Evolutionary conservation across 208 protist genomes (phyloP), one percentile per base, ranked within the genome.

Genomic region (Polymyxa betae): DNA sequence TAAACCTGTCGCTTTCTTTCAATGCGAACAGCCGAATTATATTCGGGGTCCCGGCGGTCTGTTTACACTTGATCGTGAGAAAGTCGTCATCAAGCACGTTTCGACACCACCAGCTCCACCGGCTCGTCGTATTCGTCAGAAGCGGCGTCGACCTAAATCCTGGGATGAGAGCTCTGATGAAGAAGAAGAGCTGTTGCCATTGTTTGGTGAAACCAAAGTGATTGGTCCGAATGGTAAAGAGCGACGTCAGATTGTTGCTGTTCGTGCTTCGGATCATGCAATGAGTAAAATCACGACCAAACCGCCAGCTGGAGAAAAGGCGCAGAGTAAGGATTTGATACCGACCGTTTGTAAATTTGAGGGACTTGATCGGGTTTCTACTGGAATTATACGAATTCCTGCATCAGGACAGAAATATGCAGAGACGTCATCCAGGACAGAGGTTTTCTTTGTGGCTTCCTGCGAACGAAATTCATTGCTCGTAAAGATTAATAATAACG

Each of bases 71-170:
- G 72, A 82, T 82, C 5, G 40, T 35, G n/a, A 35, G n/a, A 45
- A 43, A 16, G 72, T n/a, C 16, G 72, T 82, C 16, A 82, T 82
- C 72, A 82, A 35, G n/a, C 40, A 45, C 72, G 72, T 43, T 82
- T n/a, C 72, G 5, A 82, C 72, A 5, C 72, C 72, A 5, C 5
- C n/a, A 40, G 35, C 16, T 35, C 16, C 16, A 66, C 72, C 72
- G 72, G 5, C 72, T 82, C 35, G 49, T 60, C 49, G 24, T 60
- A 5, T 29, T 24, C 49, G 49, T 60, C 49, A 45, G 35, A 82
- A 82, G 72, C 72, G 72, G 35, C 72, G 72, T 5, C 35, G 35
- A 43, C 72, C 72, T n/a, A 82, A 82, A n/a, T 43, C 35, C n/a
- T 82, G 5, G n/a, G 72, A 82, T 43, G 72, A 82, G 35, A 43